Base-by-base conservation (phyloP, 2,329 filamentous ascomycete genomes). In the Penicillium sp. region DNA sequence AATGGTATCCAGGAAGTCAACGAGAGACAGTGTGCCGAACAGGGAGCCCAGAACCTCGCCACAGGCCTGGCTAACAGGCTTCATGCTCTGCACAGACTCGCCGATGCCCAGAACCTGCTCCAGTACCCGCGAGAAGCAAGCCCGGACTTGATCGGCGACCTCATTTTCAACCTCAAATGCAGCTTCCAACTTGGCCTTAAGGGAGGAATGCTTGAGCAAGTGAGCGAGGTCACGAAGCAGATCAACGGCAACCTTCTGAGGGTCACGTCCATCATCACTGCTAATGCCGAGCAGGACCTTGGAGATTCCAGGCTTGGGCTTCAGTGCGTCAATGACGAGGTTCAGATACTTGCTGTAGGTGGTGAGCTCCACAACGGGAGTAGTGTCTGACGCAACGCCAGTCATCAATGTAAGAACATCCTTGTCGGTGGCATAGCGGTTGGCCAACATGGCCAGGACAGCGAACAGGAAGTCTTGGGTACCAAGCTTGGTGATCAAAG, bases 1-100 rank as follows among this genome's bases (percentile, higher is more conserved):
- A 44, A 96, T 90, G 10, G 93, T 91, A 75, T 92, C 91, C 76
- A 98, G 88, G 76, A 98, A 95, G 78, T 97, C 92, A 56, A 88
- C 85, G 3, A 94, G 93, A 0, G 93, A 94, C 45, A 97, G 84
- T 7, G 97, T 85, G 65, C 91, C 90, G 55, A 99, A 84, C n/a
- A 96, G 82, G 65, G 90, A 90, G 19, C 91, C 88, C 53, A 98
- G 83, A 1, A 92, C 86, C 60, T 91, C 87, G 42, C 90, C 89
- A 71, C 82, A 82, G 26, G 79, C 79, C 53, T 73, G 73, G 63
- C 73, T 76, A 56, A 77, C 70, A 47, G 72, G 63, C 62, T 78
- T 78, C 62, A 76, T 74, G 45, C 63, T 71, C 53, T 75, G 72
- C 58, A 77, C 75, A 26, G 69, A 71, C 53, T 92, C 89, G 10